phyloP scores from a whole-genome alignment of 2,329 filamentous ascomycete species.

The Stromatinia cepivora region DNA sequence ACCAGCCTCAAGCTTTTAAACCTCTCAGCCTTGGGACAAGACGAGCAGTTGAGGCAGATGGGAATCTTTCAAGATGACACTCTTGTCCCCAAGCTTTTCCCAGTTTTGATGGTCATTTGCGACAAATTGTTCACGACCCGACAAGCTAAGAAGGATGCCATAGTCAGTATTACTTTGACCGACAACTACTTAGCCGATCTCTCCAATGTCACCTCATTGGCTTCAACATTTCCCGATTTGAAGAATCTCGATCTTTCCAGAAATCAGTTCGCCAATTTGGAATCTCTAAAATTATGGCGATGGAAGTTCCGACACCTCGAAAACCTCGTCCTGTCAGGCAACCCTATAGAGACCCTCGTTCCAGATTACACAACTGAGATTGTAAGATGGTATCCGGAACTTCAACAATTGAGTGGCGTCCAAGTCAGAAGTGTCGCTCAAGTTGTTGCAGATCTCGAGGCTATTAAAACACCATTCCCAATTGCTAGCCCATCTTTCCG shows the following conservation, averaged over 20 bases:
- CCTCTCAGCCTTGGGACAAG: constrained; percentile 73
- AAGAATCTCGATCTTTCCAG: constrained; percentile 86
- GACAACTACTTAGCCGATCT: constrained; percentile 78
- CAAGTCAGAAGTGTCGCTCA: constrained; percentile 74
- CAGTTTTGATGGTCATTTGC: constrained; percentile 84
- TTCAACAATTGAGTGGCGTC: constrained; percentile 73
- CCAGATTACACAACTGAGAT: constrained; percentile 70
- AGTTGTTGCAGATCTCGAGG: constrained; percentile 55
- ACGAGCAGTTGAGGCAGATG: constrained; percentile 69
- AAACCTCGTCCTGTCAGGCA: constrained; percentile 75
- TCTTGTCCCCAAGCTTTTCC: constrained; percentile 76
- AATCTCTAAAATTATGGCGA: constrained; percentile 72
- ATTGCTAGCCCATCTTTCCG: constrained; percentile 67
- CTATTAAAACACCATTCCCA: constrained; percentile 57
- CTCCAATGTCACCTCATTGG: constrained; percentile 69
- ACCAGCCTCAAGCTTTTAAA: constrained; percentile 72
- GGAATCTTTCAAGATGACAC: constrained; percentile 69
- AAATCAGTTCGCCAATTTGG: constrained; percentile 72
- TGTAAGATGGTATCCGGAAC: constrained; percentile 77
- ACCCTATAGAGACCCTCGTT: constrained; percentile 65
- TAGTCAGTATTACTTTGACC: constrained; percentile 79
- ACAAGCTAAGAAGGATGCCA: constrained; percentile 72
- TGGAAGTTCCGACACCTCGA: constrained; percentile 76
- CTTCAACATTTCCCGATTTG: constrained; percentile 78
- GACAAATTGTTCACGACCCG: constrained; percentile 72